phyloP scores from a whole-genome alignment of 192 early-diverging fungal genomes.

The Umbelopsis ramanniana region DNA sequence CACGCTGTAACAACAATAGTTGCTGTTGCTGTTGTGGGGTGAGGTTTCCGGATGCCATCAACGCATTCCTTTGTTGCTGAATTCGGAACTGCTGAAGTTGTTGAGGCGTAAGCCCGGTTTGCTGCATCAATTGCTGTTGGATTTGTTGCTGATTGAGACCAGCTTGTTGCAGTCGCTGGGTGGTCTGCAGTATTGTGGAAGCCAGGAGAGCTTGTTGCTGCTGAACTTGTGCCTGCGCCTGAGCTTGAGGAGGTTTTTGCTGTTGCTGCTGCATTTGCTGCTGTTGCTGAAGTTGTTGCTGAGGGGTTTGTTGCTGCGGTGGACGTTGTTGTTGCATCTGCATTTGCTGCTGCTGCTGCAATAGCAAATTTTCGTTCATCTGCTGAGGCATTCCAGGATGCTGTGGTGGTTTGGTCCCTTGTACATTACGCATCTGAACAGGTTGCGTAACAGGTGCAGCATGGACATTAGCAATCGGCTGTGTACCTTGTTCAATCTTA shows the following conservation, averaged over 20 bases:
- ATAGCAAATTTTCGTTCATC: background rate
- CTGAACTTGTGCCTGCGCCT: background rate
- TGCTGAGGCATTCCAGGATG: conserved; percentile 1
- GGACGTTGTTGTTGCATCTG: conserved; percentile 21
- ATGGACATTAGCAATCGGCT: background rate
- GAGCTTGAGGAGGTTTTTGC: background rate
- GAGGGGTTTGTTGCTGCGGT: conserved; percentile 12
- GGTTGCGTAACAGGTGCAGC: background rate
- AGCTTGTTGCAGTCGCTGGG: conserved; percentile 10
- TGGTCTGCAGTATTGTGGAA: background rate
- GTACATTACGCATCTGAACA: background rate
- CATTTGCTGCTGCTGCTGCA: conserved; percentile 11
- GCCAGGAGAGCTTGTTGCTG: background rate
- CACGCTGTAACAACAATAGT: background rate
- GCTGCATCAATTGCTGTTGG: background rate
- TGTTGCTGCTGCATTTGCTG: conserved; percentile 9
- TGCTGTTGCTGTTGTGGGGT: conserved; percentile 31
- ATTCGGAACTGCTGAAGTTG: conserved; percentile 22
- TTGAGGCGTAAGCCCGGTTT: background rate
- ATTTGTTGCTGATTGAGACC: conserved; percentile 18
- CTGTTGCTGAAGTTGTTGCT: conserved; percentile 16
- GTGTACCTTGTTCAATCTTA: conserved; percentile 1
- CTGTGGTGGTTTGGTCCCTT: conserved; percentile 1
- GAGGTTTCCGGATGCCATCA: conserved; percentile 5
- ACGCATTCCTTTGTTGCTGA: conserved; percentile 20